These are phyloP conservation scores for Boletus rufocinnamomeus DNA, from an alignment of 768 basidiomycete genomes.

Conservation along the genomic window DNA sequence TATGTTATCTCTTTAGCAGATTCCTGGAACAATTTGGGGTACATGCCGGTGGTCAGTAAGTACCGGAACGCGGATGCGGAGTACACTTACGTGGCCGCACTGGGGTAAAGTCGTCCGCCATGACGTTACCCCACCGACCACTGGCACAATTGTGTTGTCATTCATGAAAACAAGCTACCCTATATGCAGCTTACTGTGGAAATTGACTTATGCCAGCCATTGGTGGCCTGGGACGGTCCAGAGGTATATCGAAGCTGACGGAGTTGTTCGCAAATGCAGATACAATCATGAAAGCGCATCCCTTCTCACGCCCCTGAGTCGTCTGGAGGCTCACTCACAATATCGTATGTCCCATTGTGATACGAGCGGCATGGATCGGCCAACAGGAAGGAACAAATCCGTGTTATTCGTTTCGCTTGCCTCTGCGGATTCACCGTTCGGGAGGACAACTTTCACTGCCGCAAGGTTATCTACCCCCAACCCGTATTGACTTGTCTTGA, in stretches of 20 bases:
- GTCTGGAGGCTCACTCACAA: neutral
- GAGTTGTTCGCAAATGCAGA: neutral
- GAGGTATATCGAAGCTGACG: neutral
- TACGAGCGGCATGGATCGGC: neutral
- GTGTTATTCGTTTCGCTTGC: neutral
- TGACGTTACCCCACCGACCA: slow-evolving; percentile 22
- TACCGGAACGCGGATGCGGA: neutral
- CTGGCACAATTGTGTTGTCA: neutral
- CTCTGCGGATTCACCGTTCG: slow-evolving; percentile 25
- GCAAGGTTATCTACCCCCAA: slow-evolving; percentile 38
- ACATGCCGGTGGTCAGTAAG: neutral
- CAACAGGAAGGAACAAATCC: slow-evolving; percentile 1
- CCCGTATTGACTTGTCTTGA: slow-evolving; percentile 37
- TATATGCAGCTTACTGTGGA: slow-evolving; percentile 1
- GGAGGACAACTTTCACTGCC: slow-evolving; percentile 30
- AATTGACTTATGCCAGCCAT: slow-evolving; percentile 8
- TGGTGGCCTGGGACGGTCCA: neutral
- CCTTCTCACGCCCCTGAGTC: neutral
- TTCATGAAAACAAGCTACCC: neutral
- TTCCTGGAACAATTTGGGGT: slow-evolving; percentile 5
- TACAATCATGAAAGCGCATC: neutral
- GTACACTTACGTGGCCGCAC: slow-evolving; percentile 1
- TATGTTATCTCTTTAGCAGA: neutral
- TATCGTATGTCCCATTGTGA: slow-evolving; percentile 3
- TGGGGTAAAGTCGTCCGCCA: slow-evolving; percentile 18